Evolutionary conservation across 306 rosid species (phyloP).

Genomic region (Vigna angularis): DNA sequence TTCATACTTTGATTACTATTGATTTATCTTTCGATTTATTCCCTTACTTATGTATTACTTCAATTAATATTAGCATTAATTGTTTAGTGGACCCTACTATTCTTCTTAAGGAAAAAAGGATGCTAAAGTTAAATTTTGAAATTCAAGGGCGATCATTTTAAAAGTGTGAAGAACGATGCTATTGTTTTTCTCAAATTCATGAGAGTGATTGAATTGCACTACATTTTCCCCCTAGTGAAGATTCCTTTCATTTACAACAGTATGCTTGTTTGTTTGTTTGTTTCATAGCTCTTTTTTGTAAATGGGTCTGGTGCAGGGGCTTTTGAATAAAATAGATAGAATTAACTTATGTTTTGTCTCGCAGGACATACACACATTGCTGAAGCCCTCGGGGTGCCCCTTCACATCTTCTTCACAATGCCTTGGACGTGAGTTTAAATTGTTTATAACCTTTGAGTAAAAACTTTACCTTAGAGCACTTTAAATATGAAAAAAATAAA

Average conservation of each 20-base stretch:
- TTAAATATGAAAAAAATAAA: background rate
- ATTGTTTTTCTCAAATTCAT: conserved; percentile 20
- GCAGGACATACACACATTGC: conserved; percentile 90
- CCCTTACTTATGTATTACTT: background rate
- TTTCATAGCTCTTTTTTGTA: background rate
- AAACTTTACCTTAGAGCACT: background rate
- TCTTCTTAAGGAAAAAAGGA: conserved; percentile 7
- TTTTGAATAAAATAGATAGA: conserved; percentile 20
- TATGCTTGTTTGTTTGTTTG: background rate
- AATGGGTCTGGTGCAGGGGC: background rate
- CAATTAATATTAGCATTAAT: background rate
- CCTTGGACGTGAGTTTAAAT: conserved; percentile 90
- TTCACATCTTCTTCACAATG: conserved; percentile 95
- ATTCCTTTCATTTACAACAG: background rate
- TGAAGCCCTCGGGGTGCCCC: conserved; percentile 91
- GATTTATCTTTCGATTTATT: conserved; percentile 6
- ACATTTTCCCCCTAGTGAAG: background rate
- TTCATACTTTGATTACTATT: conserved; percentile 22
- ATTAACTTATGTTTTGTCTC: conserved; percentile 41
- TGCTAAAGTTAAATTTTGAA: conserved; percentile 19
- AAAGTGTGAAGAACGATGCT: background rate
- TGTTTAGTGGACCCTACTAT: background rate
- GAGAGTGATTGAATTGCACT: background rate
- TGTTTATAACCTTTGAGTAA: conserved; percentile 12
- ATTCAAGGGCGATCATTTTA: conserved; percentile 14